Evolutionary conservation across 805 yeast species (phyloP).

Genomic region (Myxozyma nipponensis): DNA sequence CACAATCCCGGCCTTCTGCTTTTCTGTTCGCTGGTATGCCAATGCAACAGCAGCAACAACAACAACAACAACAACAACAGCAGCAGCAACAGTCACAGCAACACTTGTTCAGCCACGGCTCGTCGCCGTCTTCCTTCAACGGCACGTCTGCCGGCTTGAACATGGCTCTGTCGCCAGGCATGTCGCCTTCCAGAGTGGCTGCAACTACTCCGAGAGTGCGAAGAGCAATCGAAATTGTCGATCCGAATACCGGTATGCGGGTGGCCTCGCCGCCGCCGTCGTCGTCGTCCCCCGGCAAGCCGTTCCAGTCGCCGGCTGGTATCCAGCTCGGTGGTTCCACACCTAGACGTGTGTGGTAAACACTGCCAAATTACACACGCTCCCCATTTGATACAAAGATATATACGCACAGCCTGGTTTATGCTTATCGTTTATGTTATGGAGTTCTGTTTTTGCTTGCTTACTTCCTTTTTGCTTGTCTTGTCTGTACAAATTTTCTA

Average conservation of each 20-base stretch:
- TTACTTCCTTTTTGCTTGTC: too few relatives aligned
- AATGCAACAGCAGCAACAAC: conserved; percentile 5
- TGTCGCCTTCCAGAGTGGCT: conserved; percentile 14
- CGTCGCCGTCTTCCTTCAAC: background rate
- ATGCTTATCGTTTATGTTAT: too few relatives aligned
- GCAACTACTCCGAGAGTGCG: conserved; percentile 18
- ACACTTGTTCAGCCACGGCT: background rate
- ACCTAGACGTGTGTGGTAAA: conserved; percentile 20
- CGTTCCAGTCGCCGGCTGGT: conserved; percentile 7
- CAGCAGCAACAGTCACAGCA: background rate
- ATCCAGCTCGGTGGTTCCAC: conserved; percentile 13
- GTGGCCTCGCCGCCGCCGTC: conserved; percentile 43
- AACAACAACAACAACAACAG: conserved; percentile 1
- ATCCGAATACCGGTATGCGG: conserved; percentile 52
- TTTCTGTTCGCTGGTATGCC: too few relatives aligned
- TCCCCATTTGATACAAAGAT: too few relatives aligned
- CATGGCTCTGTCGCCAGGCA: conserved; percentile 23
- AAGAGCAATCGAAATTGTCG: conserved; percentile 46
- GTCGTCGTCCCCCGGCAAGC: conserved; percentile 15
- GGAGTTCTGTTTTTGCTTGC: conserved; percentile 1
- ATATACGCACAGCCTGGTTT: too few relatives aligned
- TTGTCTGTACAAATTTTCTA: too few relatives aligned
- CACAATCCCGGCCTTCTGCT: conserved; percentile 17
- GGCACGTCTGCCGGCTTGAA: conserved; percentile 22
- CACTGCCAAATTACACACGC: background rate